Base-by-base conservation (phyloP, 495 filamentous ascomycete genomes). In the Elaphomyces granulatus region DNA sequence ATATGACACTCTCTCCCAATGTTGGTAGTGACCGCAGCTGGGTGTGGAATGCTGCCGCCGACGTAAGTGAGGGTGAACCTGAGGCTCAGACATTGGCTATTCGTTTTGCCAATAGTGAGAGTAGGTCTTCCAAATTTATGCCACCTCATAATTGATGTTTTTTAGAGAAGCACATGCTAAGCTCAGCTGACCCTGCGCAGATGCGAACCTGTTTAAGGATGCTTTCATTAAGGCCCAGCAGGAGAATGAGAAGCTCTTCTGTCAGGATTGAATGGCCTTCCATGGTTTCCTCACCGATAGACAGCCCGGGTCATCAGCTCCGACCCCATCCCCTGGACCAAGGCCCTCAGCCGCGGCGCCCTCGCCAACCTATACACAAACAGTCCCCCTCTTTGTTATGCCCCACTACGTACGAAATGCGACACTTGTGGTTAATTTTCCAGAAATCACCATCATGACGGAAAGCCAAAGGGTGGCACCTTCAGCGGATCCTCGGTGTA, bases 41-140 rank as follows among this genome's bases (percentile, higher is more conserved):
- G 92, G 90, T 99, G 45, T 99, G 92, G 92, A 96, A 92, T 58
- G 90, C 87, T 42, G 79, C 84, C 43, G 92, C 90, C 36, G 92
- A 99, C 71, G 90, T 96, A 45, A 93, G 84, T 53, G 92, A 99
- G 68, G 92, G 90, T 42, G 88, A 95, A 65, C 83, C 92, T 20
- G 92, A 96, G 71, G 83, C 88, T 23, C 78, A 83, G 55, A 99
- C 92, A 34, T 72, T 99, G 42, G 93, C 92, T 43, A 95, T 96
- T 49, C 87, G 92, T 34, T 94, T 99, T 56, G 87, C 83, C 62
- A 99, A 96, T 71, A 80, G 83, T 49, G 92, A 99, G 54, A 96
- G 86, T 92, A 72, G 71, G 83, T 69, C 19, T 43, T 34, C 15
- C 45, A 45, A 52, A 46, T n/a, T n/a, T 35, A 23, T 38, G 34